Percentiles rank a stretch among this genome's conserved stretches.
Evolutionary conservation across 306 rosid species (phyloP).

Genomic region (Rubus parviflorus): DNA sequence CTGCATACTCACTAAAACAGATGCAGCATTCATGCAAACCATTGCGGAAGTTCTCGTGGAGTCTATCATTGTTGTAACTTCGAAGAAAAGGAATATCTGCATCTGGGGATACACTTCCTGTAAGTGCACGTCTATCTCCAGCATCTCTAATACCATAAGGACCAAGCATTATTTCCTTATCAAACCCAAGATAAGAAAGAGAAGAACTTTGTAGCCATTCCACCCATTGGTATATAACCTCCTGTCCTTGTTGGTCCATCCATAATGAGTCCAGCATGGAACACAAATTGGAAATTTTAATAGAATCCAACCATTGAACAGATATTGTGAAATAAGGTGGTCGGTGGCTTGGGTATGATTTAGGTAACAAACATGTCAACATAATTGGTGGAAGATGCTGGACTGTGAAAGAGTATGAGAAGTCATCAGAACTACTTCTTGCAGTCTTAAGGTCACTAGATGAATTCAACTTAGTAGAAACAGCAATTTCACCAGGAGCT

Average conservation of each 20-base stretch:
- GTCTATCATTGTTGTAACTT: slow-evolving; percentile 61
- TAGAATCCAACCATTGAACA: slow-evolving; percentile 68
- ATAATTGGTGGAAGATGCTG: slow-evolving; percentile 79
- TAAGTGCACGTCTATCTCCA: slow-evolving; percentile 61
- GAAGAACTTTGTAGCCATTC: slow-evolving; percentile 78
- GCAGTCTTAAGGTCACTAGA: slow-evolving; percentile 28
- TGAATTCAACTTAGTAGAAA: slow-evolving; percentile 58
- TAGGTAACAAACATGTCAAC: slow-evolving; percentile 77
- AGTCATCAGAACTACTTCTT: slow-evolving; percentile 38
- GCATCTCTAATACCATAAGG: slow-evolving; percentile 47
- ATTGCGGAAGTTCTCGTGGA: slow-evolving; percentile 55
- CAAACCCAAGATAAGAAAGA: slow-evolving; percentile 64
- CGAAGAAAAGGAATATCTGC: slow-evolving; percentile 60
- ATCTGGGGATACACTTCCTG: slow-evolving; percentile 56
- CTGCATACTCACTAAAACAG: slow-evolving; percentile 74
- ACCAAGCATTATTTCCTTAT: slow-evolving; percentile 65
- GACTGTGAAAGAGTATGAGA: slow-evolving; percentile 64
- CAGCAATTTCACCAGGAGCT: slow-evolving; percentile 47
- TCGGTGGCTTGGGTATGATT: slow-evolving; percentile 80
- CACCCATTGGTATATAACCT: slow-evolving; percentile 87
- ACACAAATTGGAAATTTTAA: slow-evolving; percentile 59
- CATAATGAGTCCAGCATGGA: slow-evolving; percentile 69
- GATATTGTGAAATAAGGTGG: slow-evolving; percentile 70
- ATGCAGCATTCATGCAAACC: slow-evolving; percentile 74
- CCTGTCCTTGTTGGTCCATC: slow-evolving; percentile 70